Percentiles rank a stretch among this genome's conserved stretches.
phyloP scores from a whole-genome alignment of 23 red algal species.

The Agarophyton chilense region DNA sequence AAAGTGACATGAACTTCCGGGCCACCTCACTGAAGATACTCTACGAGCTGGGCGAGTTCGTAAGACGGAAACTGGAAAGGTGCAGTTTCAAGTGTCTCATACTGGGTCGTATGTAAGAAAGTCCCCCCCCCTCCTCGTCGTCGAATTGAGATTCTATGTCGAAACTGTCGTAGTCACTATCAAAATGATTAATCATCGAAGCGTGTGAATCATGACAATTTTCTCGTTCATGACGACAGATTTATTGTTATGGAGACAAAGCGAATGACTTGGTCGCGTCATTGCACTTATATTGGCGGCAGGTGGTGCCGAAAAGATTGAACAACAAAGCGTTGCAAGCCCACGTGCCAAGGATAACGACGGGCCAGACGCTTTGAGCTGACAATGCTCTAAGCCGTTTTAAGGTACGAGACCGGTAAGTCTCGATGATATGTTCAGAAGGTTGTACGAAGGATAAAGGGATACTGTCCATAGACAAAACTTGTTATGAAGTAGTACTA shows the following conservation, averaged over 20 bases:
- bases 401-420: too few relatives aligned
- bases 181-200: not conserved
- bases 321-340: not conserved
- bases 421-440: too few relatives aligned
- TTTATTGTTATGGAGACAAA: not conserved
- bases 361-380: not conserved
- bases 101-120: too few relatives aligned
- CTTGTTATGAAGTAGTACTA: too few relatives aligned
- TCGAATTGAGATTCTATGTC: too few relatives aligned
- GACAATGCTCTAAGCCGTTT: not conserved
- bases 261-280: not conserved
- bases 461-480: too few relatives aligned
- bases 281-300: too few relatives aligned
- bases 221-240: not conserved
- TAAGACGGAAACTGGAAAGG: not conserved
- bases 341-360: not conserved
- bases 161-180: too few relatives aligned
- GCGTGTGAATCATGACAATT: not conserved
- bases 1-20: conserved; percentile 37
- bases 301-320: too few relatives aligned
- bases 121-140: too few relatives aligned
- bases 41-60: conserved; percentile 53
- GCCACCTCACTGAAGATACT: conserved; percentile 66
- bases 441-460: too few relatives aligned
- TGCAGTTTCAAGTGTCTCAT: not conserved